Evolutionary conservation across 352 stramenopile species (phyloP), one percentile per base, ranked within the genome.

Genomic region (Globisporangium cylindrosporum): DNA sequence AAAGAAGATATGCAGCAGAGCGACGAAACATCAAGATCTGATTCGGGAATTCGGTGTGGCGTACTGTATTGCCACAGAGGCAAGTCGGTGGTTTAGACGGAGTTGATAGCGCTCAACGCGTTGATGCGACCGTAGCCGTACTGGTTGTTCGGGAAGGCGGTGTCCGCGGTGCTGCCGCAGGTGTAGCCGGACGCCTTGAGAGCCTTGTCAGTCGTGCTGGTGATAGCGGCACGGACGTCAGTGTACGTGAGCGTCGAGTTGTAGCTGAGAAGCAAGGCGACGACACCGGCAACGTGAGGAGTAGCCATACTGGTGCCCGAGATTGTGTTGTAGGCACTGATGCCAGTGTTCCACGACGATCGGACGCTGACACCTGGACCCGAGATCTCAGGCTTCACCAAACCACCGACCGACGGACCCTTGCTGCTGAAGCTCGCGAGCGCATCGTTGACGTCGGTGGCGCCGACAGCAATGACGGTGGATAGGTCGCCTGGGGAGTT

Each of bases 71-170:
- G 0, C 34, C 34, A 38, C 34, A 38, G 34, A 12, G 34, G 9
- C 34, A 38, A 38, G 34, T 38, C 34, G 8, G 34, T 38, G 6
- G 2, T 29, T 57, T 66, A 66, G 25, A 57, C 27, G 41, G 60
- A 4, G 25, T 56, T 48, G 46, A 48, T 59, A 1, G 72, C 72
- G 4, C 67, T 77, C 25, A 73, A 38, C 7, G 64, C 78, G 71
- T 87, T 84, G 49, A 86, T 61, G 61, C 78, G 81, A 32, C 81
- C 81, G 59, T 86, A 77, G 58, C 81, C 81, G 36, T 76, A 85
- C 54, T 79, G 68, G 70, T 90, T 90, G 80, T 90, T 90, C 14
- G 81, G 81, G 57, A 76, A 87, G n/a, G 38, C 49, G 3, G 38
- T 56, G 62, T 77, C 69, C 0, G 59, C 41, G 7, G 77, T 84